phyloP scores from a whole-genome alignment of 768 basidiomycete genomes.

The Psilocybe cyanescens region DNA sequence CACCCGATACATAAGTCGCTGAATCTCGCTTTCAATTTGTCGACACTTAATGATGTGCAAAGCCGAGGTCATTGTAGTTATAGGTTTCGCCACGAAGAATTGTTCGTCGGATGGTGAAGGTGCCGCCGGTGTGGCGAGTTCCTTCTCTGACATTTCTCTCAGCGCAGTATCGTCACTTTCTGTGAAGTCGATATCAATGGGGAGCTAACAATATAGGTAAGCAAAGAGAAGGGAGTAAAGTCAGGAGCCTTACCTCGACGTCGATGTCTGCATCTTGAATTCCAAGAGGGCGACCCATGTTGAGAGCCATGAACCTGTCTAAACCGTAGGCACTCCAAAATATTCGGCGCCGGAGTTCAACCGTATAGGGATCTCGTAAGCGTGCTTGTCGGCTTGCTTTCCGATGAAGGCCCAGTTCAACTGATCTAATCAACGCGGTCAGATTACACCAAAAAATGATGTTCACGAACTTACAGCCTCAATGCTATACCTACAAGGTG shows the following conservation, averaged over 20 bases:
- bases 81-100: background rate
- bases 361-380: conserved; percentile 8
- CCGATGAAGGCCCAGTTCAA: conserved; percentile 9
- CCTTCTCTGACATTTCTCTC: conserved; percentile 5
- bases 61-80: conserved; percentile 13
- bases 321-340: conserved; percentile 12
- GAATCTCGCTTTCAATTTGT: conserved; percentile 13
- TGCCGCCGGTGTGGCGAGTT: background rate
- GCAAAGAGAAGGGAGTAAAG: background rate
- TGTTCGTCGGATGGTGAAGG: background rate
- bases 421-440: background rate
- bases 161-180: conserved; percentile 5
- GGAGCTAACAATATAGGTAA: background rate
- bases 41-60: conserved; percentile 10
- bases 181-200: conserved; percentile 8
- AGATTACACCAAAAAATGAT: background rate
- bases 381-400: conserved; percentile 10
- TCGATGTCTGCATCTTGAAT: conserved; percentile 13
- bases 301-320: conserved; percentile 12
- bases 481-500: conserved; percentile 8
- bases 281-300: conserved; percentile 11
- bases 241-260: conserved; percentile 4
- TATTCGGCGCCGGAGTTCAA: conserved; percentile 11
- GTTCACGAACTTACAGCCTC: conserved; percentile 3
- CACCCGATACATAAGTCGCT: conserved; percentile 10